Evolutionary conservation across 768 basidiomycete genomes (phyloP).

Genomic region (Macrolepiota dolichaula): DNA sequence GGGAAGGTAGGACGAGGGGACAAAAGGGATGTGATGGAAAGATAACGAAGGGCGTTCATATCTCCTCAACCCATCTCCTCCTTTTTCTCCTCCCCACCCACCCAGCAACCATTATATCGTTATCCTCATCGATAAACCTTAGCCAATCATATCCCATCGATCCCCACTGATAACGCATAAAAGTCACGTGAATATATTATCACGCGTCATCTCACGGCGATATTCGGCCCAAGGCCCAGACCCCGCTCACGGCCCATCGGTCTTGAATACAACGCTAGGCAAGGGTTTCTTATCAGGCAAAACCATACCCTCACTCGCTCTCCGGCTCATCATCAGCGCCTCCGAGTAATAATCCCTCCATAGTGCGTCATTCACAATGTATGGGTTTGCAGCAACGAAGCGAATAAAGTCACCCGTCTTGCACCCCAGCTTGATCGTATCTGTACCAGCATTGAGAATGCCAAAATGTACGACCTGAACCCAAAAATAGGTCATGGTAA

Average conservation of each 20-base stretch:
- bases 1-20: neutral
- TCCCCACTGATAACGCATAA: neutral
- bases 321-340: slow-evolving; percentile 37
- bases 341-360: slow-evolving; percentile 42
- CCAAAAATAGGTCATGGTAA: slow-evolving; percentile 51
- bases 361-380: slow-evolving; percentile 35
- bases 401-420: slow-evolving; percentile 25
- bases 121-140: slow-evolving; percentile 3
- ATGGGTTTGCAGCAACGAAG: slow-evolving; percentile 37
- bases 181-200: neutral
- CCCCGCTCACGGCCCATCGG: neutral
- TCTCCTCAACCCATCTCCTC: neutral
- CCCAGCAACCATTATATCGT: neutral
- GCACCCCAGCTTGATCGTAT: neutral
- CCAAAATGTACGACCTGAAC: slow-evolving; percentile 46
- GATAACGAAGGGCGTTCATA: slow-evolving; percentile 1
- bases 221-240: no score
- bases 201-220: neutral
- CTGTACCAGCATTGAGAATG: slow-evolving; percentile 28
- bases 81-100: neutral
- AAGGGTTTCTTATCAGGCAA: slow-evolving; percentile 41
- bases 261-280: slow-evolving; percentile 36
- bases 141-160: slow-evolving; percentile 10
- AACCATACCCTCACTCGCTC: slow-evolving; percentile 39
- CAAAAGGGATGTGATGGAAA: slow-evolving; percentile 1